A percentile compares a stretch with the other conserved stretches of the same genome.
phyloP scores from a whole-genome alignment of 139 green algal species.

The Monoraphidium neglectum region DNA sequence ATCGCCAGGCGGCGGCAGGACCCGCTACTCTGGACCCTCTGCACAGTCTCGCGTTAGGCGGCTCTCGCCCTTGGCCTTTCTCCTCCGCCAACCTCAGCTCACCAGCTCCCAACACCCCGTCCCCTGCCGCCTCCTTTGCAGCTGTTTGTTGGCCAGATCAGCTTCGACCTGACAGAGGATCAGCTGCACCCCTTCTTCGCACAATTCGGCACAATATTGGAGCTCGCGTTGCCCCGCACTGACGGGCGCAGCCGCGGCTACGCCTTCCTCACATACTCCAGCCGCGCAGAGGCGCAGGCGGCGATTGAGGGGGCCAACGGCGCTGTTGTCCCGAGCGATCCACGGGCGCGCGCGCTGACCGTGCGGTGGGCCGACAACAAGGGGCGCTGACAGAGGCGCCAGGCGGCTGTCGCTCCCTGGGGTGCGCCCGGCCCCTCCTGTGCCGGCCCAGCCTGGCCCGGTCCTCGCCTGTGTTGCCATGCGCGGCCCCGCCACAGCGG shows the following conservation, averaged over 20 bases:
- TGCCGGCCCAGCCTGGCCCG: too few relatives aligned
- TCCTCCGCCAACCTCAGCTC: too few relatives aligned
- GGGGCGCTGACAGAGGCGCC: neutral
- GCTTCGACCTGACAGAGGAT: constrained; percentile 16
- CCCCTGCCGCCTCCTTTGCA: too few relatives aligned
- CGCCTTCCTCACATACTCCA: constrained; percentile 28
- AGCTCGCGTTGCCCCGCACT: constrained; percentile 24
- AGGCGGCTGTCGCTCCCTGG: too few relatives aligned
- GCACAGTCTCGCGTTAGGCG: too few relatives aligned
- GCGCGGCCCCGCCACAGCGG: too few relatives aligned
- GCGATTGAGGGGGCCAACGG: constrained; percentile 13
- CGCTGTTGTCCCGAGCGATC: constrained; percentile 14
- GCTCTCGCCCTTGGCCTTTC: too few relatives aligned
- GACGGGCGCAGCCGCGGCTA: constrained; percentile 27
- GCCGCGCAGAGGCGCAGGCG: constrained; percentile 14
- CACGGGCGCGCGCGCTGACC: neutral
- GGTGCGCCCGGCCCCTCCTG: too few relatives aligned
- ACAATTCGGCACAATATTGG: constrained; percentile 29
- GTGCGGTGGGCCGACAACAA: constrained; percentile 28
- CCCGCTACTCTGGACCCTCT: too few relatives aligned
- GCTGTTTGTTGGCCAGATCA: constrained; percentile 37
- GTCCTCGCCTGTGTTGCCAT: too few relatives aligned
- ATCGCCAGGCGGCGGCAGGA: too few relatives aligned
- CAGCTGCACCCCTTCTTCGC: constrained; percentile 27
- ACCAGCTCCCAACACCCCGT: too few relatives aligned